These are phyloP conservation scores for Trypanosoma boissoni DNA, from an alignment of 208 protist genomes.

Conservation along the genomic window DNA sequence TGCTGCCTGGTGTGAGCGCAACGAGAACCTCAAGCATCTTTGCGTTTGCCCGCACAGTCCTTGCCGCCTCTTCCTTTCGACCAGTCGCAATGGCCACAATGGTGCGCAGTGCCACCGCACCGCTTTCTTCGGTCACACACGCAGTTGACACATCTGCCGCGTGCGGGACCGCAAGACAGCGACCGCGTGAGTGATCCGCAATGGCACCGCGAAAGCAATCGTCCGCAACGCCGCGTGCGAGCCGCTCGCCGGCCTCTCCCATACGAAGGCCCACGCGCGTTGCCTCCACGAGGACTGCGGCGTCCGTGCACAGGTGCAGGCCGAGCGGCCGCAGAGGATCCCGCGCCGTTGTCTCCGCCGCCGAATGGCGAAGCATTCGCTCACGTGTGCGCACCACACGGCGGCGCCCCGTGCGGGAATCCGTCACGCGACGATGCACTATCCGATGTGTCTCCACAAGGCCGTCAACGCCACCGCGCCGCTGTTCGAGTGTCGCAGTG, in stretches of 20 bases:
- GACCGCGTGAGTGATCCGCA: constrained; percentile 29
- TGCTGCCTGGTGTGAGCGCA: constrained; percentile 28
- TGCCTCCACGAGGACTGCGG: constrained; percentile 34
- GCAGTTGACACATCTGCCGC: constrained; percentile 20
- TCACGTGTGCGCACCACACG: constrained; percentile 41
- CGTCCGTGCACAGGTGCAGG: constrained; percentile 30
- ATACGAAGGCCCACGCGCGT: constrained; percentile 43
- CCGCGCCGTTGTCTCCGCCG: constrained; percentile 1
- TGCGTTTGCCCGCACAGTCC: constrained; percentile 30
- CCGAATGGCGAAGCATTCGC: constrained; percentile 32
- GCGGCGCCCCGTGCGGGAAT: constrained; percentile 23
- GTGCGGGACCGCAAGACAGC: constrained; percentile 31
- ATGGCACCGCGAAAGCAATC: constrained; percentile 48
- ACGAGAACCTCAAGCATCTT: constrained; percentile 40
- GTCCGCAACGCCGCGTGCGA: constrained; percentile 40
- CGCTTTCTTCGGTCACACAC: constrained; percentile 1
- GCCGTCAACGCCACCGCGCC: no score
- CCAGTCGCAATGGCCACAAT: constrained; percentile 5
- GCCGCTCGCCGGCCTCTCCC: constrained; percentile 32
- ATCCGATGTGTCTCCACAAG: constrained; percentile 32
- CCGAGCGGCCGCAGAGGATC: constrained; percentile 29
- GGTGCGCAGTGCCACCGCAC: not conserved
- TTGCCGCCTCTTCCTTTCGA: not conserved
- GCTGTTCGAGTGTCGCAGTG: no score
- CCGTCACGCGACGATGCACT: constrained; percentile 49